phyloP scores from a whole-genome alignment of 1,284 basidiomycete species.

The Abortiporus biennis region DNA sequence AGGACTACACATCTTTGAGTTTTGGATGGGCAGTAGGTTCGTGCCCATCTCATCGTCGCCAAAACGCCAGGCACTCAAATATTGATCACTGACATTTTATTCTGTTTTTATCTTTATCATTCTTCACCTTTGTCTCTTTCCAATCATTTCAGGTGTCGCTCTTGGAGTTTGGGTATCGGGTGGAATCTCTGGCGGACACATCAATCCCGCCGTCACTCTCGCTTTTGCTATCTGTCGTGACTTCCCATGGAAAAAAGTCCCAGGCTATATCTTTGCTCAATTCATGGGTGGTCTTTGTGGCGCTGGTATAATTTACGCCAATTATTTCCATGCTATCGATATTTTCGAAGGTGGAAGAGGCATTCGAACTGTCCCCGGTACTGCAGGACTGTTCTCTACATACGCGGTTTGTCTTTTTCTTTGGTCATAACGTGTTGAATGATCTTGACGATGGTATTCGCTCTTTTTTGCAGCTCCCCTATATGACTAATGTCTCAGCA shows the following conservation, averaged over 20 bases:
- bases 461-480: constrained; percentile 35
- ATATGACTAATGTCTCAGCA: constrained; percentile 49
- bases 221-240: constrained; percentile 61
- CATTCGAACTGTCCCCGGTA: constrained; percentile 56
- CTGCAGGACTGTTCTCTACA: constrained; percentile 67
- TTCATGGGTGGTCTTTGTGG: constrained; percentile 66
- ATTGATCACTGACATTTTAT: background rate
- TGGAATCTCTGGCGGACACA: constrained; percentile 70
- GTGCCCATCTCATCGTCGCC: too few species aligned
- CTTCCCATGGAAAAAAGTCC: constrained; percentile 79
- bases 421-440: too few species aligned
- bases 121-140: background rate
- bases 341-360: constrained; percentile 56
- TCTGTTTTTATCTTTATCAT: background rate
- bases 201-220: constrained; percentile 77
- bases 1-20: constrained; percentile 55
- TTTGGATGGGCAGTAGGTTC: constrained; percentile 64
- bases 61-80: background rate
- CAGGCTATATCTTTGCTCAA: constrained; percentile 67
- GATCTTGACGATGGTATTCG: too few species aligned
- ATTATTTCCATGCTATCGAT: constrained; percentile 74
- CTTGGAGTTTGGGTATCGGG: constrained; percentile 65
- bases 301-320: constrained; percentile 64
- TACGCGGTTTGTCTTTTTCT: constrained; percentile 46
- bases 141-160: constrained; percentile 30